These are phyloP conservation scores for Syzygium aromaticum DNA, from an alignment of 345 rosid genomes.

Conservation along the genomic window DNA sequence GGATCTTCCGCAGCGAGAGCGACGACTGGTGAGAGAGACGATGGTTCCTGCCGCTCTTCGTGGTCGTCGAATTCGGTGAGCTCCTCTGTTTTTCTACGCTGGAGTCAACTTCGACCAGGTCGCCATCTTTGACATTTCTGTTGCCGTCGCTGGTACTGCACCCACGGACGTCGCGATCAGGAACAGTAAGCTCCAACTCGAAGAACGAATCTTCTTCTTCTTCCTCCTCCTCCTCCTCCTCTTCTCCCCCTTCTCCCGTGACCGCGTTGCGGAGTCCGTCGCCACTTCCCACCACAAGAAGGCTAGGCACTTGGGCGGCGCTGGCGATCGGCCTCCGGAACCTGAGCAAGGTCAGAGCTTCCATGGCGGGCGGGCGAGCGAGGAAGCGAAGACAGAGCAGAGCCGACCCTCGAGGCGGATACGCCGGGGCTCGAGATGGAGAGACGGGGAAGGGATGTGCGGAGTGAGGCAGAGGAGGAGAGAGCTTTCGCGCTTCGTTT, in stretches of 20 bases:
- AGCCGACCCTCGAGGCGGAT: neutral
- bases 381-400: neutral
- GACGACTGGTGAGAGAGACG: neutral
- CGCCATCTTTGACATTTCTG: slow-evolving; percentile 9
- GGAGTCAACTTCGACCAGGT: neutral
- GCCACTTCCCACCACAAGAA: neutral
- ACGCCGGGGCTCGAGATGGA: neutral
- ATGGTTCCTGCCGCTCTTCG: neutral
- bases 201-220: slow-evolving; percentile 70
- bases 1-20: slow-evolving; percentile 31
- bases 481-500: slow-evolving; percentile 37
- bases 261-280: neutral
- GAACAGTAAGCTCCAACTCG: slow-evolving; percentile 69
- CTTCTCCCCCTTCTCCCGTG: slow-evolving; percentile 43
- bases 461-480: neutral
- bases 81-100: neutral
- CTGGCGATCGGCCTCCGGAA: slow-evolving; percentile 35
- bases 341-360: slow-evolving; percentile 57
- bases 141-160: slow-evolving; percentile 3
- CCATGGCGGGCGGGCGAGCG: slow-evolving; percentile 24
- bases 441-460: neutral
- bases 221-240: slow-evolving; percentile 12
- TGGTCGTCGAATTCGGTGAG: neutral
- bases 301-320: neutral
- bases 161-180: slow-evolving; percentile 18